phyloP scores from a whole-genome alignment of 495 filamentous ascomycete genomes.

The Friedmanniomyces simplex region DNA sequence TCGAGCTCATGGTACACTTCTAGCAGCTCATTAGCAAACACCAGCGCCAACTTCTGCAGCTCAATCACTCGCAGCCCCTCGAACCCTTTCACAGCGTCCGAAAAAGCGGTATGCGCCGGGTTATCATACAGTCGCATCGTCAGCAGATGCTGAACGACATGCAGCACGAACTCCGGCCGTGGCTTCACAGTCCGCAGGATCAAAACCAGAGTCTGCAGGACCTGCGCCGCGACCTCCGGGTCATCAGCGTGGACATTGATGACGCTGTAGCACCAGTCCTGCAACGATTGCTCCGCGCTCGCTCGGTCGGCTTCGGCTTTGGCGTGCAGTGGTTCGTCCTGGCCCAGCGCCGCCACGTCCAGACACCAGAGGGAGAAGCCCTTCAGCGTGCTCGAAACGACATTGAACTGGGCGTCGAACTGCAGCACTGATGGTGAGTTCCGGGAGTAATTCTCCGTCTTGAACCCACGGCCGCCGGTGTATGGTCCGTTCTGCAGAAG shows the following conservation, averaged over 20 bases:
- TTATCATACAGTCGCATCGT: slow-evolving; percentile 64
- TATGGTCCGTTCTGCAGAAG: slow-evolving; percentile 62
- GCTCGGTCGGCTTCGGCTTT: slow-evolving; percentile 48
- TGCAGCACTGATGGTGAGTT: slow-evolving; percentile 63
- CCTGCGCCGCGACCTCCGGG: slow-evolving; percentile 71
- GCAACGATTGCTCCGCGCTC: slow-evolving; percentile 35
- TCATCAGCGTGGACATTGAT: slow-evolving; percentile 76
- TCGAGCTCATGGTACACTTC: slow-evolving; percentile 83
- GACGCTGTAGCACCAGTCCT: slow-evolving; percentile 69
- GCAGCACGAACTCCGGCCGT: slow-evolving; percentile 68
- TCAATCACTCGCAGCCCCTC: slow-evolving; percentile 74
- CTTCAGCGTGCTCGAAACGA: slow-evolving; percentile 83
- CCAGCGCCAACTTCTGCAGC: slow-evolving; percentile 76
- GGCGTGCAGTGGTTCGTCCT: slow-evolving; percentile 46
- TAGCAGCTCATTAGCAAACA: slow-evolving; percentile 80
- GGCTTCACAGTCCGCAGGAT: slow-evolving; percentile 72
- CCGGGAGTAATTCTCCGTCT: slow-evolving; percentile 68
- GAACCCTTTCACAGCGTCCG: slow-evolving; percentile 83
- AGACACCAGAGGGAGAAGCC: slow-evolving; percentile 76
- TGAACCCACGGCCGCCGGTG: slow-evolving; percentile 55
- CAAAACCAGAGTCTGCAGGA: slow-evolving; percentile 73
- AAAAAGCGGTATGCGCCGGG: slow-evolving; percentile 58
- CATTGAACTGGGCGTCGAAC: slow-evolving; percentile 79
- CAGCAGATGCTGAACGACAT: slow-evolving; percentile 80
- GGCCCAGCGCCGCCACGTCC: slow-evolving; percentile 17